Conservation (phyloP, 2,329 filamentous ascomycete genomes). For the Emericellopsis atlantica region DNA sequence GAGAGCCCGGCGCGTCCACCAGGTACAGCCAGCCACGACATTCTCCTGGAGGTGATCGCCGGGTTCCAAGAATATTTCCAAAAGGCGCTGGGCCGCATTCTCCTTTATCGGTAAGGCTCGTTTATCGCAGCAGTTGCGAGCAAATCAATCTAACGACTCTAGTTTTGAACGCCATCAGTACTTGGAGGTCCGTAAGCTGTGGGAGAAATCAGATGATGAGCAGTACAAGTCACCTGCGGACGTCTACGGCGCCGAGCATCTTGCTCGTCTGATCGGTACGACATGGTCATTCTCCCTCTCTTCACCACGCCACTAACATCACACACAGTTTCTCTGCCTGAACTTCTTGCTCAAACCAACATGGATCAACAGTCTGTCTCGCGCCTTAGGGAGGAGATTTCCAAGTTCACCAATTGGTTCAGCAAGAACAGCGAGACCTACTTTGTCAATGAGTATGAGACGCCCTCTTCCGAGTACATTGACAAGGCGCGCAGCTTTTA, state of each 20-base stretch:
- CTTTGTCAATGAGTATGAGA: slow-evolving; percentile 67
- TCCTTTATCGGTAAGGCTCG: slow-evolving; percentile 59
- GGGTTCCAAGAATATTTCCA: slow-evolving; percentile 93
- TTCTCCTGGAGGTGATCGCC: slow-evolving; percentile 78
- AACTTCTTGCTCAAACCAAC: slow-evolving; percentile 92
- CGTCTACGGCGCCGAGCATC: slow-evolving; percentile 86
- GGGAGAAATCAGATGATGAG: slow-evolving; percentile 52
- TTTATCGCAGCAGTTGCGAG: not conserved
- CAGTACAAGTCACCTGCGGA: slow-evolving; percentile 63
- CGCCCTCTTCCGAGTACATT: slow-evolving; percentile 56
- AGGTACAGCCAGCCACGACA: slow-evolving; percentile 63
- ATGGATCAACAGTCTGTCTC: slow-evolving; percentile 90
- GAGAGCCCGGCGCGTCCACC: slow-evolving; percentile 53
- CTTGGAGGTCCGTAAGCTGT: slow-evolving; percentile 60
- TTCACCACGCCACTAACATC: not conserved
- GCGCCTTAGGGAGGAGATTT: slow-evolving; percentile 77
- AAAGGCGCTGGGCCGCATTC: slow-evolving; percentile 71
- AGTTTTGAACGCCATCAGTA: slow-evolving; percentile 90
- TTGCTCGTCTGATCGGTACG: slow-evolving; percentile 79
- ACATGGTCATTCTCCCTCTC: slow-evolving; percentile 3
- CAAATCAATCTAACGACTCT: slow-evolving; percentile 9
- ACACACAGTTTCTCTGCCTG: slow-evolving; percentile 69
- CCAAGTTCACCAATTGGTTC: slow-evolving; percentile 78
- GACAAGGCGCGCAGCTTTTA: slow-evolving; percentile 47
- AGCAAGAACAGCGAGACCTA: slow-evolving; percentile 64